Percentiles rank a stretch among this genome's conserved stretches.
Conservation (phyloP, 1,284 basidiomycete genomes). For the Leucoagaricus sp. region DNA sequence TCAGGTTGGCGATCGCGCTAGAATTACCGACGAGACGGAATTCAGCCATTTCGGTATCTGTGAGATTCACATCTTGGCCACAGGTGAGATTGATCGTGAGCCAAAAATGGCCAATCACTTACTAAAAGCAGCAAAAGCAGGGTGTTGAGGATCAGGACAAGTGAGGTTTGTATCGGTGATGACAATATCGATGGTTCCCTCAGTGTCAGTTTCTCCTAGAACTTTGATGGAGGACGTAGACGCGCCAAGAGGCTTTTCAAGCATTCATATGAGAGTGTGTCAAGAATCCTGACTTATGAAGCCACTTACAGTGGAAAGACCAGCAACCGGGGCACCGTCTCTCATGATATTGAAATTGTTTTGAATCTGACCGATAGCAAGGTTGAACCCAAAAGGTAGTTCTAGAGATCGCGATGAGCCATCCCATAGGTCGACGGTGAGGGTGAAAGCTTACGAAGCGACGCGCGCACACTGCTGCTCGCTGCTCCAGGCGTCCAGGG, state of each 20-base stretch:
- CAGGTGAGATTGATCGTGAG: slow-evolving; percentile 1
- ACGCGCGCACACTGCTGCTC: slow-evolving; percentile 61
- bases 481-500: slow-evolving; percentile 63
- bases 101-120: slow-evolving; percentile 22
- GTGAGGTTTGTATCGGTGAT: slow-evolving; percentile 58
- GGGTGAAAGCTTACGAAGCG: slow-evolving; percentile 42
- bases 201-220: slow-evolving; percentile 55
- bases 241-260: slow-evolving; percentile 62
- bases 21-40: slow-evolving; percentile 70
- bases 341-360: slow-evolving; percentile 67
- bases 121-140: slow-evolving; percentile 62
- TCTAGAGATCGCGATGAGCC: slow-evolving; percentile 34
- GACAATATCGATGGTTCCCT: slow-evolving; percentile 67
- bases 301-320: slow-evolving; percentile 51
- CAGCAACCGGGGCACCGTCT: slow-evolving; percentile 52
- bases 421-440: neutral
- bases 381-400: slow-evolving; percentile 76
- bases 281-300: neutral
- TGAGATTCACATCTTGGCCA: slow-evolving; percentile 51
- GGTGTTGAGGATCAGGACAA: slow-evolving; percentile 51
- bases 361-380: slow-evolving; percentile 66
- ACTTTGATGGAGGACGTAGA: slow-evolving; percentile 58
- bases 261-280: slow-evolving; percentile 14
- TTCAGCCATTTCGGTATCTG: slow-evolving; percentile 42
- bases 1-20: slow-evolving; percentile 64